A percentile compares a stretch with the other conserved stretches of the same genome.
Evolutionary conservation across 306 rosid genomes (phyloP).

Genomic region (Malus sieversii): DNA sequence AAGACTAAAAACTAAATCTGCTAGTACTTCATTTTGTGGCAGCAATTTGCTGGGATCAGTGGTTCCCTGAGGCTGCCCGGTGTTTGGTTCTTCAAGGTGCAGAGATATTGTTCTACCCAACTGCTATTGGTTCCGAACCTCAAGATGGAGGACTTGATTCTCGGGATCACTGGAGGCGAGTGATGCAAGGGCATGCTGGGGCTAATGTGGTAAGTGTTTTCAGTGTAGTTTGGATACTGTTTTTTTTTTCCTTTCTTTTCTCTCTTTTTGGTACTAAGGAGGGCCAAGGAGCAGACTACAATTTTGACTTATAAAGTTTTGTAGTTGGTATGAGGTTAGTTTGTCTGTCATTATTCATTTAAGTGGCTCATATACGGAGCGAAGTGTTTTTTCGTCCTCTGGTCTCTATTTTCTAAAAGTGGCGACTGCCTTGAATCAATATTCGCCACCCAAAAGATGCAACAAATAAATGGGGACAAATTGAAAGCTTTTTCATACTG

Average conservation of each 20-base stretch:
- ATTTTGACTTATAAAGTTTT: neutral
- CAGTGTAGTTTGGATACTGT: neutral
- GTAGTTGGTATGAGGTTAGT: neutral
- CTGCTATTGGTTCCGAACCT: slow-evolving; percentile 97
- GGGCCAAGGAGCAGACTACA: neutral
- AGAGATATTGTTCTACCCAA: slow-evolving; percentile 88
- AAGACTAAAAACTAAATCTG: slow-evolving; percentile 6
- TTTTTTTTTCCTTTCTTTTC: neutral
- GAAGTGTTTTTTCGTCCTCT: neutral
- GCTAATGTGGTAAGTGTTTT: slow-evolving; percentile 64
- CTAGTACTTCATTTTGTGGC: slow-evolving; percentile 20
- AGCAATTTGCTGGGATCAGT: slow-evolving; percentile 99
- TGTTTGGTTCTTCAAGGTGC: slow-evolving; percentile 98
- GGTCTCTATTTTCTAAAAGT: neutral
- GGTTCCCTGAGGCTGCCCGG: slow-evolving; percentile 98
- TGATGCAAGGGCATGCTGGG: slow-evolving; percentile 99
- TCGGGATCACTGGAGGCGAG: slow-evolving; percentile 86
- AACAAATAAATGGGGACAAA: neutral
- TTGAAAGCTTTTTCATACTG: neutral
- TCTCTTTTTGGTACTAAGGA: neutral
- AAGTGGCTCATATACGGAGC: neutral
- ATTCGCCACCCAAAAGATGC: neutral
- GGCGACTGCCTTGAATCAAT: neutral
- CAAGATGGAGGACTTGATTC: slow-evolving; percentile 78
- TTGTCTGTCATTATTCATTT: neutral